Evolutionary conservation across 495 filamentous ascomycete species (phyloP).

Genomic region (Annulohypoxylon nitens): DNA sequence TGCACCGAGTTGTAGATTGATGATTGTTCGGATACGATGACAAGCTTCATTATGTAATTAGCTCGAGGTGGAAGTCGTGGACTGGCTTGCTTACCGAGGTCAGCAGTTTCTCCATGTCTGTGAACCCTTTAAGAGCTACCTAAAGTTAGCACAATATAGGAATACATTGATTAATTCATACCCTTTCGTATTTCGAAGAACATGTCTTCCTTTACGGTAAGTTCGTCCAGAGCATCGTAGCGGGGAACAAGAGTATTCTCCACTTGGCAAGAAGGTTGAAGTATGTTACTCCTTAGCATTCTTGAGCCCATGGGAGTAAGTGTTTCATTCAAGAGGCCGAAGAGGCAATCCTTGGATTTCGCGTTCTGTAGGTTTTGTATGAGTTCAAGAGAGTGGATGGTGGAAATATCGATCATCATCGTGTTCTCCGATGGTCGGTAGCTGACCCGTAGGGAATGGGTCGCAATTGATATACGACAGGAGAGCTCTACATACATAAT

Average conservation of each 20-base stretch:
- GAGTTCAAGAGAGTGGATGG: constrained; percentile 86
- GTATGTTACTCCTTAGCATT: constrained; percentile 81
- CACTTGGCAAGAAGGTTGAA: constrained; percentile 87
- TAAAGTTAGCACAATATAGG: constrained; percentile 24
- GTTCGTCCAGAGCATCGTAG: constrained; percentile 86
- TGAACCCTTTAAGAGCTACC: constrained; percentile 76
- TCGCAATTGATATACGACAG: constrained; percentile 70
- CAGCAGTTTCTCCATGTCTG: constrained; percentile 77
- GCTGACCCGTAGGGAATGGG: constrained; percentile 84
- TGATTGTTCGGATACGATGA: constrained; percentile 64
- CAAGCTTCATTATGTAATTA: constrained; percentile 51
- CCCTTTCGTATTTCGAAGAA: constrained; percentile 81
- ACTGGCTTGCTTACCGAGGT: constrained; percentile 68
- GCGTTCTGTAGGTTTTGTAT: constrained; percentile 85
- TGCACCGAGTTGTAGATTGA: constrained; percentile 78
- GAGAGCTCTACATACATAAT: constrained; percentile 84
- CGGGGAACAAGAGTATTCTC: constrained; percentile 71
- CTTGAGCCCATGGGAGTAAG: constrained; percentile 89
- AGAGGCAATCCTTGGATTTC: constrained; percentile 82
- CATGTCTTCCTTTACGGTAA: constrained; percentile 87
- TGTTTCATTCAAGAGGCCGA: constrained; percentile 86
- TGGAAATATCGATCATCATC: constrained; percentile 93
- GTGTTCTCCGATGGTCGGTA: constrained; percentile 91
- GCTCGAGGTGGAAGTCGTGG: not conserved
- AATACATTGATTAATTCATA: constrained; percentile 39